Evolutionary conservation across 1,284 basidiomycete species (phyloP).

Genomic region (Marasmius sp.): DNA sequence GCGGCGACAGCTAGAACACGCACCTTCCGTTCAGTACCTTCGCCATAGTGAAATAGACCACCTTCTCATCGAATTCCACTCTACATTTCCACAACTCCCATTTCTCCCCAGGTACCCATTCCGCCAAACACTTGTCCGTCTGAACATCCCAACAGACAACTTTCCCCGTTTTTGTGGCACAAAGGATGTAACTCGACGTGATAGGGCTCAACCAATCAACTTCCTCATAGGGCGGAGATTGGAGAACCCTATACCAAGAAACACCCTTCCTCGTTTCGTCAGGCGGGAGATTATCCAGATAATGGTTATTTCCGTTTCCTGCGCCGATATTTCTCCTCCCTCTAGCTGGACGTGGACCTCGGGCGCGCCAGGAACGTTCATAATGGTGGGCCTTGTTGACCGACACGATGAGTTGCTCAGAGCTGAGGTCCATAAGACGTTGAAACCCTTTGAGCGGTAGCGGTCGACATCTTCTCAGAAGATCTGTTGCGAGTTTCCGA

Average conservation of each 20-base stretch:
- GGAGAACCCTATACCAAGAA: constrained; percentile 62
- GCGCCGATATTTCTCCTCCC: constrained; percentile 9
- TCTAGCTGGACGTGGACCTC: constrained; percentile 53
- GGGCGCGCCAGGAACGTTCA: constrained; percentile 60
- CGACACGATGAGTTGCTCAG: constrained; percentile 54
- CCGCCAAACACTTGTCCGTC: constrained; percentile 54
- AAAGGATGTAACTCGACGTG: constrained; percentile 69
- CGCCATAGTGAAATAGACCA: constrained; percentile 75
- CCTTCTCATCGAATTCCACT: constrained; percentile 68
- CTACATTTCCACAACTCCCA: constrained; percentile 79
- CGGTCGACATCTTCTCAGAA: constrained; percentile 63
- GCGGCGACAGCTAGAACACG: constrained; percentile 25
- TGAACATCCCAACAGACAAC: constrained; percentile 78
- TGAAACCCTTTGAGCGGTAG: constrained; percentile 69
- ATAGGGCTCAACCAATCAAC: constrained; percentile 77
- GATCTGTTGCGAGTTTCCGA: constrained; percentile 56
- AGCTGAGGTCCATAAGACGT: constrained; percentile 60
- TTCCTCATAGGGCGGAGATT: constrained; percentile 60
- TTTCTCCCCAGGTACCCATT: constrained; percentile 63
- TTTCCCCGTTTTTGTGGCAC: constrained; percentile 69
- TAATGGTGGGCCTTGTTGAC: constrained; percentile 61
- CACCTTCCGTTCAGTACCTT: constrained; percentile 53
- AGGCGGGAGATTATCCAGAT: constrained; percentile 17
- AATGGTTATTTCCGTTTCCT: constrained; percentile 20
- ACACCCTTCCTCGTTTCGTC: constrained; percentile 34